These are phyloP conservation scores for Chlorella sp. DNA, from an alignment of 139 green algal genomes.

Conservation along the genomic window DNA sequence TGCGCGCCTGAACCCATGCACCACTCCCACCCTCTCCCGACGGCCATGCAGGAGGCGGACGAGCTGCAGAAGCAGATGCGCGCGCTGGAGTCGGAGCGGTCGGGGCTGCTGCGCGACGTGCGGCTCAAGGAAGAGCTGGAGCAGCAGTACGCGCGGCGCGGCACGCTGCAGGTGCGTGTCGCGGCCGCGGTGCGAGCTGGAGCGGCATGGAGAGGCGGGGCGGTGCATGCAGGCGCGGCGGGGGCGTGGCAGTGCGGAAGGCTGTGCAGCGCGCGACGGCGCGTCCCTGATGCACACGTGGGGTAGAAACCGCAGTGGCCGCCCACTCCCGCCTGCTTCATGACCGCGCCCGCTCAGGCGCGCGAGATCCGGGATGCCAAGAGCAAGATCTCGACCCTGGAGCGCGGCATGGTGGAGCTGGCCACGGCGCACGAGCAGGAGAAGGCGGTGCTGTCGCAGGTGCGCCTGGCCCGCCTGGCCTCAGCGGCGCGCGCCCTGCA, in stretches of 20 bases:
- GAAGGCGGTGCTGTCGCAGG: too few relatives aligned
- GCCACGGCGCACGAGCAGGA: slow-evolving; percentile 65
- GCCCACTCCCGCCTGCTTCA: too few relatives aligned
- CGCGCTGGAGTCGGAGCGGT: slow-evolving; percentile 63
- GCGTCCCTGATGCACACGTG: neutral
- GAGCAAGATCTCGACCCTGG: slow-evolving; percentile 59
- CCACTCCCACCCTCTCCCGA: too few relatives aligned
- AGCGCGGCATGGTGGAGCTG: slow-evolving; percentile 66
- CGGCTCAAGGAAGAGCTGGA: slow-evolving; percentile 73
- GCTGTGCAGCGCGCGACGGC: too few relatives aligned
- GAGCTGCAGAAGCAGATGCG: slow-evolving; percentile 72
- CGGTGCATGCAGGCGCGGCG: too few relatives aligned
- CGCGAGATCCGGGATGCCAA: slow-evolving; percentile 35
- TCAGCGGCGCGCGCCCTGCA: too few relatives aligned
- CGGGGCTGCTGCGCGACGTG: slow-evolving; percentile 69
- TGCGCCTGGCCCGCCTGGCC: too few relatives aligned
- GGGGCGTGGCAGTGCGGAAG: too few relatives aligned
- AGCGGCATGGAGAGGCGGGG: too few relatives aligned
- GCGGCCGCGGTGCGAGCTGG: too few relatives aligned
- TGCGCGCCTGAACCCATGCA: too few relatives aligned
- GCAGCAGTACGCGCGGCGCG: slow-evolving; percentile 75
- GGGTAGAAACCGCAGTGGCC: too few relatives aligned
- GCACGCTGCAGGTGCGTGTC: slow-evolving; percentile 60
- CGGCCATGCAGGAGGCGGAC: slow-evolving; percentile 69
- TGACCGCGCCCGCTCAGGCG: slow-evolving; percentile 10